Base-by-base conservation (phyloP, 139 green algal genomes). In the Tetraselmis striata region DNA sequence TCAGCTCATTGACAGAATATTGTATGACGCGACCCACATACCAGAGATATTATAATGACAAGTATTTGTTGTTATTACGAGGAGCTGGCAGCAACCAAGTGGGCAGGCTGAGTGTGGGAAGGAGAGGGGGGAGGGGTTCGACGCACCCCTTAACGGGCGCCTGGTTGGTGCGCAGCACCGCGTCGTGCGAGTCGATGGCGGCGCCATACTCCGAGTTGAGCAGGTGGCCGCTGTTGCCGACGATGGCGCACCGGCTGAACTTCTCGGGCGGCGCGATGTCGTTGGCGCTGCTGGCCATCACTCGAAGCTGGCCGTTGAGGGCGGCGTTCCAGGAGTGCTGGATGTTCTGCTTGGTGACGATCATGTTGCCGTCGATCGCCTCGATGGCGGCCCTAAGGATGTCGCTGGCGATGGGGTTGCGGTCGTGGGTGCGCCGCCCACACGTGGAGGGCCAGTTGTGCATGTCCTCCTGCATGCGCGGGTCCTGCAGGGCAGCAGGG, bases 181-280 rank as follows among this genome's bases (percentile, higher is more conserved):
- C 45, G 18, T 67, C 45, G 45, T 67, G 45, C 45, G 45, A 67
- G 45, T 67, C 45, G 45, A 67, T 67, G 11, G 45, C 45, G 11
- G 5, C 18, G 45, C 45, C 45, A 18, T 80, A 80, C 77, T 80
- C 28, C 2, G 77, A 59, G 77, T 59, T 59, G 77, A 59, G 77
- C 28, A 80, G 77, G 77, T 80, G 77, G 29, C 77, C 77, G 28
- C 77, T 80, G 77, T 80, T 80, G 77, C 77, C 77, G 29, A 80
- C 29, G 29, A 80, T 80, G 77, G 77, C 77, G 77, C 77, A 80
- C 23, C 77, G 45, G 18, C 11, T 5, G 18, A 67, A 67, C 45
- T 67, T 67, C 45, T 67, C 45, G 18, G 45, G 45, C 45, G 45
- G 45, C 5, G 45, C 45, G 18, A 67, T 67, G 45, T 67, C 45